Conservation (phyloP, 179 eudicot species). For the Pouteria campechiana region DNA sequence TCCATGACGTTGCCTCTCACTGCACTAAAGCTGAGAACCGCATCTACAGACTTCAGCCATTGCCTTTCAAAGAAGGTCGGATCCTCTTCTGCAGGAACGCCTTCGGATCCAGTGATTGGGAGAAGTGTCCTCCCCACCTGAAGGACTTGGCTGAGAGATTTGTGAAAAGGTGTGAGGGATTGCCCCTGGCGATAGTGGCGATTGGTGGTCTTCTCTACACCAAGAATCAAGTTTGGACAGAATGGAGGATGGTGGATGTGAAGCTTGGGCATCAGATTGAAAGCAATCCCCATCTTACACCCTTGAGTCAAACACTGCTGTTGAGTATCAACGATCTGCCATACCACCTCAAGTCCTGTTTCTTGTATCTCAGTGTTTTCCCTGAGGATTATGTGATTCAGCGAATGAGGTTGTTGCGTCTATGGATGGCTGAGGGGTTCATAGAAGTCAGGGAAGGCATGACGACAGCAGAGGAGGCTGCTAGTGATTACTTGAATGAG, state of each 20-base stretch:
- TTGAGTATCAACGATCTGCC: constrained; percentile 3
- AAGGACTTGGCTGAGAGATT: not conserved
- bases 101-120: not conserved
- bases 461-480: constrained; percentile 13
- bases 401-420: not conserved
- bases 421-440: constrained; percentile 18
- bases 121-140: not conserved
- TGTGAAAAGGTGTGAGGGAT: not conserved
- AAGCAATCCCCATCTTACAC: not conserved
- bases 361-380: constrained; percentile 7
- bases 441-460: constrained; percentile 2
- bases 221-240: not conserved
- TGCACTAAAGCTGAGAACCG: not conserved
- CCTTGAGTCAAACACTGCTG: not conserved
- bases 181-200: constrained; percentile 4
- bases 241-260: no score
- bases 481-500: constrained; percentile 5
- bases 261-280: not conserved
- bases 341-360: constrained; percentile 2
- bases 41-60: not conserved
- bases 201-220: not conserved
- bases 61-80: constrained; percentile 1
- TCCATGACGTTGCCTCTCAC: constrained; percentile 1
- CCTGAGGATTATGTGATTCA: constrained; percentile 6
- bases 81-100: constrained; percentile 1